Evolutionary conservation across 192 early-diverging fungal species (phyloP).

Genomic region (Rhizophagus clarus): DNA sequence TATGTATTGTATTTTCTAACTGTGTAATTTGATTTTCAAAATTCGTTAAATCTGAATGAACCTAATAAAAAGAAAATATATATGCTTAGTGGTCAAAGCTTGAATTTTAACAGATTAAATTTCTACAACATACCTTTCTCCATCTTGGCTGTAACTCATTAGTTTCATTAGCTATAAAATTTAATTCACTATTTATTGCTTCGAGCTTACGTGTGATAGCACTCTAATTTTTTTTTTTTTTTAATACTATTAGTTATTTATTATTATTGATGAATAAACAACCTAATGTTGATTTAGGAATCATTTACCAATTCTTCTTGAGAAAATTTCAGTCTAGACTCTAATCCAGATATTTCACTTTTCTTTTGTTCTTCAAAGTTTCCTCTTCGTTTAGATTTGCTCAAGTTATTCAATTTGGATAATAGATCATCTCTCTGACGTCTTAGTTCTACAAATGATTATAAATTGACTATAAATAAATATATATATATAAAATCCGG

Average conservation of each 20-base stretch:
- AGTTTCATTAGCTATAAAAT: slow-evolving; percentile 50
- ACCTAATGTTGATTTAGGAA: neutral
- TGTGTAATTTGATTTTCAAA: slow-evolving; percentile 44
- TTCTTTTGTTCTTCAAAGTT: slow-evolving; percentile 62
- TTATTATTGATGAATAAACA: neutral
- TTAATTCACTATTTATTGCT: slow-evolving; percentile 62
- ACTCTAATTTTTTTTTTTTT: slow-evolving; percentile 34
- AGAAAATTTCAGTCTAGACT: slow-evolving; percentile 58
- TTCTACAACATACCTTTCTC: slow-evolving; percentile 28
- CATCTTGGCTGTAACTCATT: slow-evolving; percentile 35
- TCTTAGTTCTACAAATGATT: slow-evolving; percentile 45
- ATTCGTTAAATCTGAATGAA: slow-evolving; percentile 45
- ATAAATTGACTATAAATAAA: too few relatives aligned
- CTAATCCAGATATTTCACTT: slow-evolving; percentile 61
- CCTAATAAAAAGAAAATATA: slow-evolving; percentile 20
- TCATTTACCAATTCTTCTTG: slow-evolving; percentile 62
- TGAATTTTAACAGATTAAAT: neutral
- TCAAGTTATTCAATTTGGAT: slow-evolving; percentile 71
- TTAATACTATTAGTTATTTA: neutral
- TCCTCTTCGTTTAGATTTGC: slow-evolving; percentile 67
- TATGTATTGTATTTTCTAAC: slow-evolving; percentile 42
- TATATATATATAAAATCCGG: neutral
- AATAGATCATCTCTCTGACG: slow-evolving; percentile 70
- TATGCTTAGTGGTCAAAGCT: neutral
- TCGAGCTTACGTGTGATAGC: slow-evolving; percentile 57